phyloP scores from a whole-genome alignment of 352 stramenopile genomes.

The Globisporangium uncinulatum region DNA sequence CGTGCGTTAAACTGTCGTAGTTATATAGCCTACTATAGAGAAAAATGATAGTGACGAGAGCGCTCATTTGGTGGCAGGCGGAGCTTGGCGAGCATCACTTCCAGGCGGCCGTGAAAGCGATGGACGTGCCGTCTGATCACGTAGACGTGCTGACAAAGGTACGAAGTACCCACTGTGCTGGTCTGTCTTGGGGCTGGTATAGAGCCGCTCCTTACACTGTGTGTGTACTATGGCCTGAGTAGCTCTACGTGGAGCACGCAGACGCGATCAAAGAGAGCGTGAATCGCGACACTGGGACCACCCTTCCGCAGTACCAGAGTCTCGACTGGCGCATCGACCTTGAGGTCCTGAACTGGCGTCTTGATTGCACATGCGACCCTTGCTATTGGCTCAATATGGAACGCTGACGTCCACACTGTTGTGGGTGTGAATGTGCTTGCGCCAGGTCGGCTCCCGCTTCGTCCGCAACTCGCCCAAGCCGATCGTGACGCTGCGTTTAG shows the following conservation, averaged over 20 bases:
- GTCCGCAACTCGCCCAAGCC: constrained; percentile 53
- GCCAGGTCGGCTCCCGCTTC: constrained; percentile 58
- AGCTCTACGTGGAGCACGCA: constrained; percentile 48
- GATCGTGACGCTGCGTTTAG: constrained; percentile 61
- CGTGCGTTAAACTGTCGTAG: background rate
- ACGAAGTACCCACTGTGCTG: too few relatives aligned
- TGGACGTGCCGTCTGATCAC: constrained; percentile 36
- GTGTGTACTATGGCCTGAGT: too few relatives aligned
- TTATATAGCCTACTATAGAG: background rate
- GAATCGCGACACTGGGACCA: constrained; percentile 28
- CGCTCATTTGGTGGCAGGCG: constrained; percentile 17
- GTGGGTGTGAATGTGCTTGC: too few relatives aligned
- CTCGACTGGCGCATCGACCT: constrained; percentile 81
- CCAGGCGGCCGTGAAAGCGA: constrained; percentile 32
- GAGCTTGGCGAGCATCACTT: constrained; percentile 40
- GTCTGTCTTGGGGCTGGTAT: too few relatives aligned
- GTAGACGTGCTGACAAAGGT: constrained; percentile 43
- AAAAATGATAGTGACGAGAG: background rate
- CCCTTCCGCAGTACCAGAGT: constrained; percentile 46
- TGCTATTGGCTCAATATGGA: too few relatives aligned
- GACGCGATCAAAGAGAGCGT: constrained; percentile 51
- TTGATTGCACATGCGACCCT: too few relatives aligned
- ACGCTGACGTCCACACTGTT: too few relatives aligned
- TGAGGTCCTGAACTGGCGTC: constrained; percentile 41
- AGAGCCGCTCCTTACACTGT: too few relatives aligned